These are phyloP conservation scores for Aspergillus calidoustus DNA, from an alignment of 2,329 filamentous ascomycete species.

Conservation along the genomic window DNA sequence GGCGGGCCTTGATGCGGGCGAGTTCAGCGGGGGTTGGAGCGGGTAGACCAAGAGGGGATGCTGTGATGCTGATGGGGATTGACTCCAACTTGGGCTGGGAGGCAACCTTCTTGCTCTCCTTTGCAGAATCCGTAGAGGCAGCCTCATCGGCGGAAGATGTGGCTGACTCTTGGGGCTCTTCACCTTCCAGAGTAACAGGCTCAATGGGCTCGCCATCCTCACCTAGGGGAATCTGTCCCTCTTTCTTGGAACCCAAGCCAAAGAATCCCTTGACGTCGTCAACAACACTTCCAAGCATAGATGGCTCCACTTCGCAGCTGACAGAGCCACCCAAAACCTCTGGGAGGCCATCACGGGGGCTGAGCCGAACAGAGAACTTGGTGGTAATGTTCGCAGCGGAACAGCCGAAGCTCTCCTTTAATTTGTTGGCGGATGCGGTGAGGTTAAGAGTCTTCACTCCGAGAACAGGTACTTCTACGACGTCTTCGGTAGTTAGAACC, in stretches of 20 bases:
- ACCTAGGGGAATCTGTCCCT: constrained; percentile 72
- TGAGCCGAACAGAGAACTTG: constrained; percentile 76
- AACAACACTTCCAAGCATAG: constrained; percentile 79
- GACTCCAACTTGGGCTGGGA: constrained; percentile 54
- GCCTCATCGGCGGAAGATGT: constrained; percentile 50
- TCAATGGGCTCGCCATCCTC: constrained; percentile 61
- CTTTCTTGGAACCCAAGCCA: constrained; percentile 90
- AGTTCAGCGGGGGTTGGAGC: constrained; percentile 42
- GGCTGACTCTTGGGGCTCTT: constrained; percentile 52
- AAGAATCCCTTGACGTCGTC: constrained; percentile 96
- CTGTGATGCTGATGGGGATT: constrained; percentile 57
- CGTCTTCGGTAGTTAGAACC: constrained; percentile 51
- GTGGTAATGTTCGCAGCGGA: constrained; percentile 76
- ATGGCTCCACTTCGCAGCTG: constrained; percentile 81
- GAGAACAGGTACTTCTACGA: constrained; percentile 64
- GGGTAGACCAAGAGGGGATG: constrained; percentile 49
- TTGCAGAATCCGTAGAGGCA: constrained; percentile 55
- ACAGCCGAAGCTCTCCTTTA: constrained; percentile 81
- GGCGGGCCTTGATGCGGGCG: constrained; percentile 67
- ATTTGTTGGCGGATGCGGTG: constrained; percentile 76
- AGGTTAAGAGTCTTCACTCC: constrained; percentile 80
- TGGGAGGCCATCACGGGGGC: constrained; percentile 75
- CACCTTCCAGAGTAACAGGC: constrained; percentile 51
- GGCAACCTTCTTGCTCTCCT: constrained; percentile 46
- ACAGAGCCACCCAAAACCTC: constrained; percentile 76